Base-by-base conservation (phyloP, 208 protist genomes). In the Herpetomonas muscarum region DNA sequence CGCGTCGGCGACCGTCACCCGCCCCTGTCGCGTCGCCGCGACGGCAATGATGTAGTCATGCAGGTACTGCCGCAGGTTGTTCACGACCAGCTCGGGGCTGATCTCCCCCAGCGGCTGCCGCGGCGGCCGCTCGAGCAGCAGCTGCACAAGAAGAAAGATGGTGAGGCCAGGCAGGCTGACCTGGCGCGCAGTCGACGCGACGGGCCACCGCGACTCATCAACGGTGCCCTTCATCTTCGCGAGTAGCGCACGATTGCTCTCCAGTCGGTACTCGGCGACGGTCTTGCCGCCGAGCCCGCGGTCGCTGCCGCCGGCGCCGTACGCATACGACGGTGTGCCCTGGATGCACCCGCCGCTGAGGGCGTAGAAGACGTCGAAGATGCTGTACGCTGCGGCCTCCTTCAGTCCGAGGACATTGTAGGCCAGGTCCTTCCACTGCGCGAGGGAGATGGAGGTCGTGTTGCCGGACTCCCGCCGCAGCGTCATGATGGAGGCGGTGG, bases 361-460 rank as follows among this genome's bases (percentile, higher is more conserved):
- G 12, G 84, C 84, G 50, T 87, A 93, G 41, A 92, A 90, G 15
- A 93, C 84, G 67, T 96, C 90, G 58, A 96, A 96, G 13, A 96
- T 58, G 32, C 67, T 74, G 59, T 86, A 87, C 10, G 90, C 86
- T 19, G 79, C 77, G 0, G 67, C 50, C 54, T 84, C 82, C 13
- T 63, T 68, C 49, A 96, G 59, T 9, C 80, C 81, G 7, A 96
- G 65, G 17, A 87, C 60, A 26, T 59, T 82, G 15, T 74, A 66
- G 3, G 86, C 85, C 28, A 87, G 74, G 32, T 92, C 81, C 32
- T 79, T 77, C 86, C 90, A 96, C 53, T 67, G 81, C 2, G 78
- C 65, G 10, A 92, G 58, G 24, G 84, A 86, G 32, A 96, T 92
- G 37, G 77, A 79, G 15, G 90, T 85, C 36, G 70, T 67, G 71